Evolutionary conservation across 306 rosid genomes (phyloP).

Genomic region (Potentilla sterilis): DNA sequence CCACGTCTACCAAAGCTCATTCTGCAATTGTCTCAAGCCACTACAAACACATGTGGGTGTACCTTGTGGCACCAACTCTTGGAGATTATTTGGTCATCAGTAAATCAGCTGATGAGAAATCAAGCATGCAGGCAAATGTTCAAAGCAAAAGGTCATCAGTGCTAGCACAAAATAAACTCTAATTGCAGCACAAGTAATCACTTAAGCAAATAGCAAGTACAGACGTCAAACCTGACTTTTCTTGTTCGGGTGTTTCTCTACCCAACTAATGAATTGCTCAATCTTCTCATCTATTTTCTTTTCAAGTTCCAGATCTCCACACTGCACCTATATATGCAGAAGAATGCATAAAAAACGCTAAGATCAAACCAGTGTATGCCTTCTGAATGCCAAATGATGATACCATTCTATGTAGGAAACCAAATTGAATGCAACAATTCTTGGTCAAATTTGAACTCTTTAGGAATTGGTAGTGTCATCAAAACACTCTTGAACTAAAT

Average conservation of each 20-base stretch:
- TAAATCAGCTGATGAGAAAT: not conserved
- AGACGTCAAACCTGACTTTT: slow-evolving; percentile 76
- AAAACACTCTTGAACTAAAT: not conserved
- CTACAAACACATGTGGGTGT: too few species aligned
- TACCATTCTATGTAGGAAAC: not conserved
- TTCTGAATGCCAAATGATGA: not conserved
- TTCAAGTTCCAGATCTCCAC: slow-evolving; percentile 86
- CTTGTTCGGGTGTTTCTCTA: slow-evolving; percentile 95
- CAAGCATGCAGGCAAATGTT: not conserved
- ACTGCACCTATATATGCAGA: slow-evolving; percentile 65
- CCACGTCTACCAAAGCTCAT: slow-evolving; percentile 73
- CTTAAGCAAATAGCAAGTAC: slow-evolving; percentile 11
- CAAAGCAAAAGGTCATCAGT: not conserved
- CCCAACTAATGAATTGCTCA: slow-evolving; percentile 92
- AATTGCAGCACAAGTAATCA: not conserved
- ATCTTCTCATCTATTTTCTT: slow-evolving; percentile 93
- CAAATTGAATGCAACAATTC: not conserved
- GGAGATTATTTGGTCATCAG: too few species aligned
- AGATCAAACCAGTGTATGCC: not conserved
- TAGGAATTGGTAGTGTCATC: not conserved
- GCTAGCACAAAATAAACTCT: not conserved
- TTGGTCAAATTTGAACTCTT: not conserved
- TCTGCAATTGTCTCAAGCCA: too few species aligned
- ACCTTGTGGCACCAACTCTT: too few species aligned
- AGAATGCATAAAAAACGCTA: not conserved